Base-by-base conservation (phyloP, 306 rosid species). In the Cotoneaster glaucophyllus region DNA sequence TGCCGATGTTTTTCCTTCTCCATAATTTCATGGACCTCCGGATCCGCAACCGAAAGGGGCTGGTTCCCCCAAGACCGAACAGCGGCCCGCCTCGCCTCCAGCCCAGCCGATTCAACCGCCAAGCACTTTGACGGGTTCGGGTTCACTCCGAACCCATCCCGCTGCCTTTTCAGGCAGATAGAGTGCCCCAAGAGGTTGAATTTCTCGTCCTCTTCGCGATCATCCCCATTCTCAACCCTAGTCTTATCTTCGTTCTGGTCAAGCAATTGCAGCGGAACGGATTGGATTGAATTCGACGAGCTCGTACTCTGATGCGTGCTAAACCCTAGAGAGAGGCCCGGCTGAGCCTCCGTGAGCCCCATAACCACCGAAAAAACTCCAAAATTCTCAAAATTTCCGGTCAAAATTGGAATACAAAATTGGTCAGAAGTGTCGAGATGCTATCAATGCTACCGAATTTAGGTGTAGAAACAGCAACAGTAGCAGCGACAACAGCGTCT, bases 1-100 rank as follows among this genome's bases (percentile, higher is more conserved):
- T 91, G 97, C 62, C 98, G 89, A 59, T 37, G 70, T 83, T 45
- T 91, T 79, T 93, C 97, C 63, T 93, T 89, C 78, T 86, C 90
- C 91, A 91, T 89, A n/a, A 93, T 88, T 1, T 70, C 80, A 58
- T 83, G 77, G 29, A 89, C 79, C 74, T 93, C 96, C 43, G 97
- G 96, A 62, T 93, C 98, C 21, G 97, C 89, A 4, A 84, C 79
- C 26, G 70, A 63, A 2, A 90, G 83, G 0, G 98, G 72, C 74
- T 89, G 87, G 73, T 89, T 93, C 62, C 93, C 94, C 98, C 98
- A 89, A 21, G 78, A 80, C 74, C 81, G 76, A 13, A 84, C 90
- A 45, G 69, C 72, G 0, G 74, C 80, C 59, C 88, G 80, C 70
- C 88, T 78, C 21, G 71, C 71, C 68, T 79, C 87, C 11, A 72